Conservation (phyloP, 164 flowering plant genomes). For the Annona squamosa region DNA sequence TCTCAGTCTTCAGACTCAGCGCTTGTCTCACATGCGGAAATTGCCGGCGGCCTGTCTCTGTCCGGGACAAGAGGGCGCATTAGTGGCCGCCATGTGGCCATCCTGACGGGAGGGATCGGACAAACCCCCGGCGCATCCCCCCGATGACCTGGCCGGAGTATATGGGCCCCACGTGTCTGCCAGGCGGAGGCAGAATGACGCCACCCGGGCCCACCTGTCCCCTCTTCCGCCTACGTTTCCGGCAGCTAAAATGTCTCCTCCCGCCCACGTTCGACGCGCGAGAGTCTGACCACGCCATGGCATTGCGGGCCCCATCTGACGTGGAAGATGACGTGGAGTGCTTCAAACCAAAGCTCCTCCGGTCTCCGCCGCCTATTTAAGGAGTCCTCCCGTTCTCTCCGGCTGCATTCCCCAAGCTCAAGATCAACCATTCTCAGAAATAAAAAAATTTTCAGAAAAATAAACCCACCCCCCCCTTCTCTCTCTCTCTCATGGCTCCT, state of each 20-base stretch:
- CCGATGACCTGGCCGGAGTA: conserved; percentile 32
- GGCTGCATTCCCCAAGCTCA: background rate
- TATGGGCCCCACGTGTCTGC: conserved; percentile 31
- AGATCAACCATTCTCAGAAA: background rate
- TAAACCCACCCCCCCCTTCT: background rate
- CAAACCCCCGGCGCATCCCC: conserved; percentile 14
- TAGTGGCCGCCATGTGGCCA: conserved; percentile 20
- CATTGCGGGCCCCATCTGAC: conserved; percentile 8
- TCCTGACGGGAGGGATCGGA: conserved; percentile 7
- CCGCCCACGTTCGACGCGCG: conserved; percentile 6
- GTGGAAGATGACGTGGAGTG: background rate
- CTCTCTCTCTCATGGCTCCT: background rate
- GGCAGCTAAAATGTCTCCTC: conserved; percentile 1
- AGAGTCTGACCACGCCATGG: conserved; percentile 7
- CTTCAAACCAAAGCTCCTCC: background rate
- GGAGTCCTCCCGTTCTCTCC: background rate
- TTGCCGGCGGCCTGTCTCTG: conserved; percentile 37
- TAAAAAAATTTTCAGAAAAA: background rate
- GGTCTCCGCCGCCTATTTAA: background rate
- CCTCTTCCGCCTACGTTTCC: conserved; percentile 20
- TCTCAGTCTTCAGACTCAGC: conserved; percentile 3
- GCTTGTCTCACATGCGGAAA: conserved; percentile 20
- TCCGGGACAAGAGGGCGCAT: conserved; percentile 33
- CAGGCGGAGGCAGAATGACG: conserved; percentile 16
- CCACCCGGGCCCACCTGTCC: conserved; percentile 34